Evolutionary conservation across 129 eudicot genomes (phyloP).

Genomic region (Chrysanthemum lavandulifolium): DNA sequence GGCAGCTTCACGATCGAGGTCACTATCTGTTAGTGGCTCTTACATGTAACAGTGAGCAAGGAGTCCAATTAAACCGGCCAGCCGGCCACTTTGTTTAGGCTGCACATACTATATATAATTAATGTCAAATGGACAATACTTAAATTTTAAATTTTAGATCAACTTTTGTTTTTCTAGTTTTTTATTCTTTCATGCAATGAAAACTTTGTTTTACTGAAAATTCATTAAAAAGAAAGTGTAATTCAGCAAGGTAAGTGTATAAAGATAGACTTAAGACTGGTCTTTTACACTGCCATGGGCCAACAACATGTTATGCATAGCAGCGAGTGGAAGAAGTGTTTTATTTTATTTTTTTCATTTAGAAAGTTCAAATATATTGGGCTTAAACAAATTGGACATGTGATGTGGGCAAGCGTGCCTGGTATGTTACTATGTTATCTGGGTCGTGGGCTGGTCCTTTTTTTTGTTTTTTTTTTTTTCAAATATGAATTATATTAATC

Average conservation of each 20-base stretch:
- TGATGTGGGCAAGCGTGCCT: too few relatives aligned
- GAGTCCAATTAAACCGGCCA: constrained; percentile 48
- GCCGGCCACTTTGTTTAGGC: constrained; percentile 47
- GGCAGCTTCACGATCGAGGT: constrained; percentile 48
- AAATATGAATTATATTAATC: too few relatives aligned
- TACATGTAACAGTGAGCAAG: constrained; percentile 36
- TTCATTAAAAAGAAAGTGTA: neutral
- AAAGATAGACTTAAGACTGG: neutral
- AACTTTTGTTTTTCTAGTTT: neutral
- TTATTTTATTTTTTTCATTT: too few relatives aligned
- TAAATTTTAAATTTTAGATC: too few relatives aligned
- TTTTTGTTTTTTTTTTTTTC: too few relatives aligned
- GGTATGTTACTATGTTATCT: too few relatives aligned
- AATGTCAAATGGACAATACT: neutral
- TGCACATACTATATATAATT: constrained; percentile 27
- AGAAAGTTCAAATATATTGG: too few relatives aligned
- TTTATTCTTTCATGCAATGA: too few relatives aligned
- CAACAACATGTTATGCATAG: constrained; percentile 53
- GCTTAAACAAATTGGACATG: too few relatives aligned
- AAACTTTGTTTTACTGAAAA: too few relatives aligned
- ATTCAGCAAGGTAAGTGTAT: neutral
- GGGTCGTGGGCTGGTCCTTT: too few relatives aligned
- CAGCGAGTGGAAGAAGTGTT: constrained; percentile 45
- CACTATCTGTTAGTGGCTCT: constrained; percentile 48
- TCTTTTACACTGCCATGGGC: too few relatives aligned